Percentiles rank a stretch among this genome's conserved stretches.
These are phyloP conservation scores for Hericium rajendrae DNA, from an alignment of 768 basidiomycete genomes.

Conservation along the genomic window DNA sequence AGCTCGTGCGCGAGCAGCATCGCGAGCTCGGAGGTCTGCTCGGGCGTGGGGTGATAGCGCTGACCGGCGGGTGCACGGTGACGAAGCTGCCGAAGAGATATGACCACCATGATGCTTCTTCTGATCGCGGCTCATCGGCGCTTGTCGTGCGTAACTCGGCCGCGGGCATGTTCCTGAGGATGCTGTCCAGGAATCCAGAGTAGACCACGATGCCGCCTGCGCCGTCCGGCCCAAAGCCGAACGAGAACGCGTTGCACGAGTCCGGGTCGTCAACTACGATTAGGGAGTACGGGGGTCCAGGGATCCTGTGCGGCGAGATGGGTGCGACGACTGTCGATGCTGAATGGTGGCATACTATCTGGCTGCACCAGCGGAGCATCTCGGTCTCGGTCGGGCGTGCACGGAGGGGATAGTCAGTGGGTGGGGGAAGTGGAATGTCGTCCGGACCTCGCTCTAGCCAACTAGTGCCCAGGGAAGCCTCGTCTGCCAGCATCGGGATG, in stretches of 20 bases:
- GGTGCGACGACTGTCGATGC: constrained; percentile 8
- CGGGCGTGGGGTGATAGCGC: constrained; percentile 42
- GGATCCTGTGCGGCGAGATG: constrained; percentile 43
- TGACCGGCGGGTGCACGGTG: constrained; percentile 24
- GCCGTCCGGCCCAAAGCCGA: constrained; percentile 88
- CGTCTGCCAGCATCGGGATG: constrained; percentile 57
- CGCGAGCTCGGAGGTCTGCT: constrained; percentile 84
- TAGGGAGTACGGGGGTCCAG: constrained; percentile 85
- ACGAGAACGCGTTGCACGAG: constrained; percentile 85
- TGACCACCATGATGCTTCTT: constrained; percentile 35
- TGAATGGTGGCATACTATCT: constrained; percentile 25
- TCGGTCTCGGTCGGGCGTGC: constrained; percentile 77
- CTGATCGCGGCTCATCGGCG: constrained; percentile 9
- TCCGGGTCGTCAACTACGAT: constrained; percentile 84
- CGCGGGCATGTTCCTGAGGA: constrained; percentile 35
- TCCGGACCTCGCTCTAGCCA: constrained; percentile 46
- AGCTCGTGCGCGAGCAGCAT: constrained; percentile 91
- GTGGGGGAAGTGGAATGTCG: constrained; percentile 63
- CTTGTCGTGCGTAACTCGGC: constrained; percentile 24
- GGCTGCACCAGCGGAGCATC: constrained; percentile 38
- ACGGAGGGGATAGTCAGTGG: constrained; percentile 70
- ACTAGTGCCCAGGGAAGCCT: constrained; percentile 41
- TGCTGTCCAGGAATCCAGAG: constrained; percentile 86
- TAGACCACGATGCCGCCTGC: constrained; percentile 92
- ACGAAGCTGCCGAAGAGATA: constrained; percentile 37